Evolutionary conservation across 768 basidiomycete genomes (phyloP).

Genomic region (Agrocybe pediades): DNA sequence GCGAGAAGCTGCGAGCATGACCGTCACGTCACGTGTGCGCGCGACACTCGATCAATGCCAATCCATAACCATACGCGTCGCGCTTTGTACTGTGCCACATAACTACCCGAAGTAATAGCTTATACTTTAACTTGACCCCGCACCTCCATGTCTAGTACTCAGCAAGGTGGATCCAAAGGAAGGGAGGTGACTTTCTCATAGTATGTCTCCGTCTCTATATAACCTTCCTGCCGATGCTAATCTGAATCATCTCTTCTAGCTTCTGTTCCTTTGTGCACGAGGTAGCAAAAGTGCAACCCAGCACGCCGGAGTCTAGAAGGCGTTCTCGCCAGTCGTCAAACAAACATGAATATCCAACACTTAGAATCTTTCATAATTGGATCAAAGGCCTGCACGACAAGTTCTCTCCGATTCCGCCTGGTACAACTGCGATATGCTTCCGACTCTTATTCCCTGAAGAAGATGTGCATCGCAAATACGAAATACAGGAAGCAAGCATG

Average conservation of each 20-base stretch:
- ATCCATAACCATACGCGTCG: slow-evolving; percentile 6
- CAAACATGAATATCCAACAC: slow-evolving; percentile 33
- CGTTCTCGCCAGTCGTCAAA: slow-evolving; percentile 12
- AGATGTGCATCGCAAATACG: slow-evolving; percentile 69
- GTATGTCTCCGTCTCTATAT: slow-evolving; percentile 27
- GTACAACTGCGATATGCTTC: slow-evolving; percentile 63
- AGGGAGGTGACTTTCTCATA: slow-evolving; percentile 44
- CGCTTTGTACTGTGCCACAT: background rate
- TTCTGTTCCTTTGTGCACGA: slow-evolving; percentile 52
- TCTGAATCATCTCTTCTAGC: slow-evolving; percentile 28
- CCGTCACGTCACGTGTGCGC: background rate
- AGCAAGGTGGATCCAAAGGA: background rate
- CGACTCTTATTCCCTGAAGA: slow-evolving; percentile 86
- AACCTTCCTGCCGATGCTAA: background rate
- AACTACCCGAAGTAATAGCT: background rate
- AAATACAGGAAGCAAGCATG: slow-evolving; percentile 69
- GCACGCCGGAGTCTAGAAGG: slow-evolving; percentile 16
- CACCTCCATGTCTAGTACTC: slow-evolving; percentile 4
- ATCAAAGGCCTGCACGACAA: slow-evolving; percentile 36
- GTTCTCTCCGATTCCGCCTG: slow-evolving; percentile 49
- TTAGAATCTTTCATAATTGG: slow-evolving; percentile 48
- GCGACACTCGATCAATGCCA: background rate
- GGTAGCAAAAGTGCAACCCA: slow-evolving; percentile 38
- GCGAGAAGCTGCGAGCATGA: too few species aligned
- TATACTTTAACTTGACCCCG: background rate